Evolutionary conservation across 768 basidiomycete species (phyloP).

Genomic region (Amanita molliuscula): DNA sequence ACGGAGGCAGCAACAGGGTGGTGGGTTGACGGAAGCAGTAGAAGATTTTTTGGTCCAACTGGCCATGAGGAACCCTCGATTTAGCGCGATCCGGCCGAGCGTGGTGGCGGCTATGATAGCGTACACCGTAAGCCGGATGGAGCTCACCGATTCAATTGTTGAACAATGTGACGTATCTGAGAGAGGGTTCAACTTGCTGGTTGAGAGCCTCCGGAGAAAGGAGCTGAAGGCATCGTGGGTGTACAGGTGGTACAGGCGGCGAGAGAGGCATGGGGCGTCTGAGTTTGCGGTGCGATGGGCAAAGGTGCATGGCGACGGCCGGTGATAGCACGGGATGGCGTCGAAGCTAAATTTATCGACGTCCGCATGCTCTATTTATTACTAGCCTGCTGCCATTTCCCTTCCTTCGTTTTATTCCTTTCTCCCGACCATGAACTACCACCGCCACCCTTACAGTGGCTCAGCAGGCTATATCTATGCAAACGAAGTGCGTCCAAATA

Average conservation of each 20-base stretch:
- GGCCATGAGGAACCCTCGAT: neutral
- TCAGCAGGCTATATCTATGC: slow-evolving; percentile 7
- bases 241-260: neutral
- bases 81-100: neutral
- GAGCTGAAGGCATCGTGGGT: neutral
- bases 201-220: neutral
- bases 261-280: neutral
- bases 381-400: neutral
- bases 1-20: neutral
- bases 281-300: slow-evolving; percentile 3
- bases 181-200: neutral
- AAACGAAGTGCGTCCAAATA: neutral
- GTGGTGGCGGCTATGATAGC: neutral
- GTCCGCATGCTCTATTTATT: neutral
- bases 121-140: neutral
- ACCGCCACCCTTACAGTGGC: slow-evolving; percentile 6
- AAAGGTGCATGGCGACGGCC: neutral
- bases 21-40: neutral
- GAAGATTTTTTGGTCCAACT: slow-evolving; percentile 4
- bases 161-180: neutral
- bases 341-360: neutral
- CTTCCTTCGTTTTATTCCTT: neutral
- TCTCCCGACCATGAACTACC: neutral
- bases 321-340: neutral
- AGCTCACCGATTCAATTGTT: neutral